These are phyloP conservation scores for Fonsecaea pugnacius DNA, from an alignment of 2,329 filamentous ascomycete species.

Conservation along the genomic window DNA sequence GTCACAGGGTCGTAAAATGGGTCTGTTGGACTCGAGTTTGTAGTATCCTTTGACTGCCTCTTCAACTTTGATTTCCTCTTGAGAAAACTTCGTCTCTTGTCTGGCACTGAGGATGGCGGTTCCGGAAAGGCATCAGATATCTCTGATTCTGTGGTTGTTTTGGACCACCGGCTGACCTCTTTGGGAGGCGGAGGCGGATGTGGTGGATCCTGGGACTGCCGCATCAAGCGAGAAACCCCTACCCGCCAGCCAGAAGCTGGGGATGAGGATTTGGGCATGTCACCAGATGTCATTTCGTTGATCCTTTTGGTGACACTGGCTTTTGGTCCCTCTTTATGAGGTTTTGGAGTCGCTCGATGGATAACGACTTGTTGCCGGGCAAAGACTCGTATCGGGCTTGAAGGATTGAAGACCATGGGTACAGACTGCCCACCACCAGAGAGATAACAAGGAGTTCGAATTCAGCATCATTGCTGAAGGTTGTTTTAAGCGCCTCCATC, in stretches of 20 bases:
- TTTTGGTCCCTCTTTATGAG: slow-evolving; percentile 1
- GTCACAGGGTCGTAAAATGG: slow-evolving; percentile 29
- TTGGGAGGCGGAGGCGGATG: slow-evolving; percentile 15
- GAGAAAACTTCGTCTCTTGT: slow-evolving; percentile 20
- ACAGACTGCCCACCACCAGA: background rate
- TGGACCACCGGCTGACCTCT: slow-evolving; percentile 33
- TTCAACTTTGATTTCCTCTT: slow-evolving; percentile 25
- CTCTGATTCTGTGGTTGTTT: slow-evolving; percentile 34
- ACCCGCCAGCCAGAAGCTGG: slow-evolving; percentile 21
- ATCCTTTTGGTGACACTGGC: background rate
- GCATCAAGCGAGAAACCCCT: slow-evolving; percentile 21
- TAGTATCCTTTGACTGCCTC: slow-evolving; percentile 25
- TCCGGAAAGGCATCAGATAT: slow-evolving; percentile 20
- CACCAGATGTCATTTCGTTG: slow-evolving; percentile 14
- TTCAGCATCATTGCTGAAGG: slow-evolving; percentile 7
- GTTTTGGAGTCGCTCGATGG: slow-evolving; percentile 3
- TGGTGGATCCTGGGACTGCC: slow-evolving; percentile 18
- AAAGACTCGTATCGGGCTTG: slow-evolving; percentile 29
- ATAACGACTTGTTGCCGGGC: slow-evolving; percentile 22
- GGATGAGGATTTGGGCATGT: slow-evolving; percentile 11
- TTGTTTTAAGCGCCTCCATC: slow-evolving; percentile 30
- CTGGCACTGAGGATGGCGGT: background rate
- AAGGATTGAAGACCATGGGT: slow-evolving; percentile 30
- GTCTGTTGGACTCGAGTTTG: slow-evolving; percentile 29
- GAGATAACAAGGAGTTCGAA: slow-evolving; percentile 10